A percentile compares a stretch with the other conserved stretches of the same genome.
phyloP scores from a whole-genome alignment of 2,329 filamentous ascomycete species.

The Penicillium sp. region DNA sequence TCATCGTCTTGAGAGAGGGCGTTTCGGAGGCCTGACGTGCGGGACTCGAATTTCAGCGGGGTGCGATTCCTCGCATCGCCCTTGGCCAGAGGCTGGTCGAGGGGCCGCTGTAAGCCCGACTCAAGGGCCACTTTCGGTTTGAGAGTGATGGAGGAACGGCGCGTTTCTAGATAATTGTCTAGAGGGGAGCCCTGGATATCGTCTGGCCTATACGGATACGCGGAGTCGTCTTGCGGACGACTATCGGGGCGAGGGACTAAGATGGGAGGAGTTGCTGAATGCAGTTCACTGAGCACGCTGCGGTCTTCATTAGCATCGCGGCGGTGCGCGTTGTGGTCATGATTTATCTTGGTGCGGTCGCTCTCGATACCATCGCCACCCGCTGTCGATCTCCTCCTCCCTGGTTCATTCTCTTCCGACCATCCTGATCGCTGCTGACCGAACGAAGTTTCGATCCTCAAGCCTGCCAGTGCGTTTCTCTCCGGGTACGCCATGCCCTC shows the following conservation, averaged over 20 bases:
- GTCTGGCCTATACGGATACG: slow-evolving; percentile 44
- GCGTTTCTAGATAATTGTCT: slow-evolving; percentile 47
- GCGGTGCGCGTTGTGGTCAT: slow-evolving; percentile 38
- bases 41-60: slow-evolving; percentile 36
- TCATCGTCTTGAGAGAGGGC: slow-evolving; percentile 42
- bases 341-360: slow-evolving; percentile 41
- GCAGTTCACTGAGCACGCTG: slow-evolving; percentile 44
- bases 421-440: slow-evolving; percentile 33
- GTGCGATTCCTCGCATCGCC: slow-evolving; percentile 31
- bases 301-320: slow-evolving; percentile 46
- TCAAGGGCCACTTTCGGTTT: slow-evolving; percentile 48
- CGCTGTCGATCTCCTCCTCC: slow-evolving; percentile 29
- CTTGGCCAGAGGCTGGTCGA: slow-evolving; percentile 46
- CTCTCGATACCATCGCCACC: slow-evolving; percentile 43
- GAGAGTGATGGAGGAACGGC: slow-evolving; percentile 49
- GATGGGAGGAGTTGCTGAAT: slow-evolving; percentile 50
- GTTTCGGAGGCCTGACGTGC: slow-evolving; percentile 41
- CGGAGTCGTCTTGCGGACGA: slow-evolving; percentile 31
- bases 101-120: slow-evolving; percentile 41
- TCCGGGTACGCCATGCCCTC: slow-evolving; percentile 46
- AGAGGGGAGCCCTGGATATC: slow-evolving; percentile 44
- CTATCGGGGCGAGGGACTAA: slow-evolving; percentile 49
- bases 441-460: slow-evolving; percentile 48
- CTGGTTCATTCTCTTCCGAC: slow-evolving; percentile 29
- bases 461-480: slow-evolving; percentile 39